These are phyloP conservation scores for Nitzschia putrida DNA, from an alignment of 108 stramenopile genomes.

Conservation along the genomic window DNA sequence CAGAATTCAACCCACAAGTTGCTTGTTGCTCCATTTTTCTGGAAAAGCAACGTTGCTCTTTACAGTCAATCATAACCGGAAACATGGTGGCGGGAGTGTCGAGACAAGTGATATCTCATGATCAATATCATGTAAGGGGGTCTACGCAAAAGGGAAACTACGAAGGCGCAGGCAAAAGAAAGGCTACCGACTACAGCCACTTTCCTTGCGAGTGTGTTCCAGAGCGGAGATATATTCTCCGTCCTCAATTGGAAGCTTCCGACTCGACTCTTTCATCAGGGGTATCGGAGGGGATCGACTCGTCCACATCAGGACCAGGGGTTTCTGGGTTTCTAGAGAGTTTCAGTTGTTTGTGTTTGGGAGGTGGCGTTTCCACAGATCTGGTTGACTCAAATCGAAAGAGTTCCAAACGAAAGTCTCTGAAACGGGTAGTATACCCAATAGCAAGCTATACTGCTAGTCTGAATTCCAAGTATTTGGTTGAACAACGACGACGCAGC, in stretches of 20 bases:
- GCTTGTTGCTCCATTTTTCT: not conserved
- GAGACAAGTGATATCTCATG: not conserved
- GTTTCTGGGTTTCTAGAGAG: conserved; percentile 13
- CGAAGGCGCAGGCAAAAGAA: not conserved
- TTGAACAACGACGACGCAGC: conserved; percentile 22
- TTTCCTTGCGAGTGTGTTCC: conserved; percentile 3
- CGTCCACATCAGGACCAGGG: not conserved
- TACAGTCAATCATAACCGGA: not conserved
- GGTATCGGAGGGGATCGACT: not conserved
- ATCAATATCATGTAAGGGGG: conserved; percentile 9
- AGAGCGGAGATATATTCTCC: conserved; percentile 10
- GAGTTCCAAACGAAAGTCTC: not conserved
- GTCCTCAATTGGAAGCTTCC: not conserved
- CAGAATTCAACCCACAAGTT: not conserved
- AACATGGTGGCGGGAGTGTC: conserved; percentile 9
- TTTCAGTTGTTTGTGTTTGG: conserved; percentile 11
- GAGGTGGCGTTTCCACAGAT: not conserved
- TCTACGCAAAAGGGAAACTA: not conserved
- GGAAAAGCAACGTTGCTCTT: not conserved
- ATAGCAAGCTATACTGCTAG: conserved; percentile 17
- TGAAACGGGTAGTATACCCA: conserved; percentile 5
- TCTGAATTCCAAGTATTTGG: conserved; percentile 19
- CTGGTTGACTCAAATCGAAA: not conserved
- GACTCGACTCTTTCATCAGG: conserved; percentile 1
- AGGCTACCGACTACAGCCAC: not conserved